These are phyloP conservation scores for Emmonsia crescens DNA, from an alignment of 2,329 filamentous ascomycete genomes.

Conservation along the genomic window DNA sequence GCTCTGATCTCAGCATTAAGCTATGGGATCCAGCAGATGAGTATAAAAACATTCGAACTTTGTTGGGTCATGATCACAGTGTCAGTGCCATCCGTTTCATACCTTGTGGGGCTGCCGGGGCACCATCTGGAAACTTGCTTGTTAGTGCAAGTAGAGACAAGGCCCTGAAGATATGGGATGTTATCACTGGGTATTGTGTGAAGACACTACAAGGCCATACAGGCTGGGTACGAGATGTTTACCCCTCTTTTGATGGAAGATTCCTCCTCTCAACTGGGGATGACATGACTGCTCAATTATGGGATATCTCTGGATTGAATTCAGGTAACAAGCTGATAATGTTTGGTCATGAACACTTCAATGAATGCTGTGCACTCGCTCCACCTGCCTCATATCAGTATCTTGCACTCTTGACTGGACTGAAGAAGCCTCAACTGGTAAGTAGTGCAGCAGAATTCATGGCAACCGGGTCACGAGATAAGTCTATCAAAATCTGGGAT, in stretches of 20 bases:
- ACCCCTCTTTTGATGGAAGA: constrained; percentile 63
- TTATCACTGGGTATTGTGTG: constrained; percentile 74
- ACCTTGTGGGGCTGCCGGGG: constrained; percentile 60
- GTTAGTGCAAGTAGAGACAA: constrained; percentile 73
- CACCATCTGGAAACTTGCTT: constrained; percentile 60
- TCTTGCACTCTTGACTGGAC: constrained; percentile 57
- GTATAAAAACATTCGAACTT: constrained; percentile 76
- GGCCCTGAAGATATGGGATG: constrained; percentile 71
- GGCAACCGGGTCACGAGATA: constrained; percentile 71
- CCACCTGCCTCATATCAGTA: constrained; percentile 60
- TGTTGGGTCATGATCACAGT: constrained; percentile 78
- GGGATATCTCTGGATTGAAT: constrained; percentile 7
- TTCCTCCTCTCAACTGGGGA: constrained; percentile 68
- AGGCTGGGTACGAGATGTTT: constrained; percentile 76
- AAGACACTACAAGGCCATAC: constrained; percentile 67
- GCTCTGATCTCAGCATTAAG: constrained; percentile 73
- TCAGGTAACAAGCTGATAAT: constrained; percentile 60
- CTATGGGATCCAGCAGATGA: constrained; percentile 75
- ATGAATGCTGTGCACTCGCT: constrained; percentile 69
- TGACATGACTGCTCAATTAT: constrained; percentile 34
- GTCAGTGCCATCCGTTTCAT: constrained; percentile 73
- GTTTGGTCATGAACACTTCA: constrained; percentile 64
- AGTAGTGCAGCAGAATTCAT: constrained; percentile 66
- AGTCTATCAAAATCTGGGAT: constrained; percentile 73
- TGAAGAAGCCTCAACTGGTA: constrained; percentile 62